These are phyloP conservation scores for Wallacemonas sp. DNA, from an alignment of 208 protist species.

Conservation along the genomic window DNA sequence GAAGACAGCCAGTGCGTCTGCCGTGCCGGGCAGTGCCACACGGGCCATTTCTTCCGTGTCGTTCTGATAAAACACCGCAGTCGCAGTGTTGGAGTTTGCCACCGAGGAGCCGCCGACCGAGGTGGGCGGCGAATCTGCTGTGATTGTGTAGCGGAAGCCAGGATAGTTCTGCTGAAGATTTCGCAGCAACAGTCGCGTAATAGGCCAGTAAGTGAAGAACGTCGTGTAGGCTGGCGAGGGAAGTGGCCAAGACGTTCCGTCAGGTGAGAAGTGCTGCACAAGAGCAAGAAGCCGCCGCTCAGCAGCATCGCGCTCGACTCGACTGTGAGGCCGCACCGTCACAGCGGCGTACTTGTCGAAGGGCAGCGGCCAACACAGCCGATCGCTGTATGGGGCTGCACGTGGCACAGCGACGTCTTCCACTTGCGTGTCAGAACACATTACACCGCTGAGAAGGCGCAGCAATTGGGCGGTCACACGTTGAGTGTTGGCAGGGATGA, in stretches of 20 bases:
- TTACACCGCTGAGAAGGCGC: background rate
- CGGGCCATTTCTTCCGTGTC: background rate
- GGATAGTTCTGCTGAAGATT: slow-evolving; percentile 2
- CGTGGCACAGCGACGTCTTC: background rate
- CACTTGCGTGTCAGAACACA: background rate
- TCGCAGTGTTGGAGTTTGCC: background rate
- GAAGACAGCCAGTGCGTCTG: background rate
- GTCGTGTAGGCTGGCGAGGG: background rate
- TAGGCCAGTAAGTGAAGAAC: slow-evolving; percentile 12
- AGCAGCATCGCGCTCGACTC: background rate
- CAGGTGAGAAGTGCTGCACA: slow-evolving; percentile 11
- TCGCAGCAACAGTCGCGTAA: background rate
- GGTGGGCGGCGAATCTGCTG: background rate
- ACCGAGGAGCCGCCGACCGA: background rate
- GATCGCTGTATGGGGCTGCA: background rate
- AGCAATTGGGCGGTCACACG: background rate
- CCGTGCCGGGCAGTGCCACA: background rate
- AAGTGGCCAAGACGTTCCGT: background rate
- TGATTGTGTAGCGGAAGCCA: slow-evolving; percentile 8
- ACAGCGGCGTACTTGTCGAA: background rate
- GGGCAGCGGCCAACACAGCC: background rate
- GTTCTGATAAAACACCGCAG: background rate
- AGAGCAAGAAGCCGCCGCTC: background rate
- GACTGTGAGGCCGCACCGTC: background rate
- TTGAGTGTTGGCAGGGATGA: background rate